A percentile compares a stretch with the other conserved stretches of the same genome.
phyloP scores from a whole-genome alignment of 305 asterid genomes.

The Solanum hybrid region DNA sequence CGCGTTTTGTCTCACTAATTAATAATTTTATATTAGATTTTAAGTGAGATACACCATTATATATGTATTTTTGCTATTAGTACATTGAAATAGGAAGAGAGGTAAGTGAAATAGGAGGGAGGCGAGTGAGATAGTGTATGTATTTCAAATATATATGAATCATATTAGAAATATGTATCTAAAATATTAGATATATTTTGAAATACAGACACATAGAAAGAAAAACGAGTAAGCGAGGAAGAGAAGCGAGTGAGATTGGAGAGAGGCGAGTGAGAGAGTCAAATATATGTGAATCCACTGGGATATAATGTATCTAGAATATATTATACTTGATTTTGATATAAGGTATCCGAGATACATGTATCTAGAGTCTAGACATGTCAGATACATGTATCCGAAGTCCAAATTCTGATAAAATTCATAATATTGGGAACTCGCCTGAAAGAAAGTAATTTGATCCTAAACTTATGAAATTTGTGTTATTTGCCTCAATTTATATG shows the following conservation, averaged over 20 bases:
- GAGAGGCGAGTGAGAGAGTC: neutral
- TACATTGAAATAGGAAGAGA: too few species aligned
- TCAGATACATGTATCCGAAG: neutral
- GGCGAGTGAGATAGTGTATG: neutral
- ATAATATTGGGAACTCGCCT: neutral
- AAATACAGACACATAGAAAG: too few species aligned
- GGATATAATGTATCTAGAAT: neutral
- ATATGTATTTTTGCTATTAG: neutral
- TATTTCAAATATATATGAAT: neutral
- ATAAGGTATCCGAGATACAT: too few species aligned
- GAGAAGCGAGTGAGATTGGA: neutral
- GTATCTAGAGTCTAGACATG: neutral
- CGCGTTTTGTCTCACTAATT: accelerated
- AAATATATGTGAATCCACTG: neutral
- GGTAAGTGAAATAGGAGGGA: neutral
- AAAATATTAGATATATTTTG: too few species aligned
- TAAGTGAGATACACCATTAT: neutral
- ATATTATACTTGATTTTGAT: neutral
- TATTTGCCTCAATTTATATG: neutral
- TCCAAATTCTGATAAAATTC: too few species aligned
- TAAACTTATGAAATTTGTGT: neutral
- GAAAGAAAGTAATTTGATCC: neutral
- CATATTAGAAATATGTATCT: neutral
- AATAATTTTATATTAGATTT: too few species aligned
- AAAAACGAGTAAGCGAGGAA: neutral